Conservation (phyloP, 805 yeast genomes). For the Wickerhamiella kurtzmanii region DNA sequence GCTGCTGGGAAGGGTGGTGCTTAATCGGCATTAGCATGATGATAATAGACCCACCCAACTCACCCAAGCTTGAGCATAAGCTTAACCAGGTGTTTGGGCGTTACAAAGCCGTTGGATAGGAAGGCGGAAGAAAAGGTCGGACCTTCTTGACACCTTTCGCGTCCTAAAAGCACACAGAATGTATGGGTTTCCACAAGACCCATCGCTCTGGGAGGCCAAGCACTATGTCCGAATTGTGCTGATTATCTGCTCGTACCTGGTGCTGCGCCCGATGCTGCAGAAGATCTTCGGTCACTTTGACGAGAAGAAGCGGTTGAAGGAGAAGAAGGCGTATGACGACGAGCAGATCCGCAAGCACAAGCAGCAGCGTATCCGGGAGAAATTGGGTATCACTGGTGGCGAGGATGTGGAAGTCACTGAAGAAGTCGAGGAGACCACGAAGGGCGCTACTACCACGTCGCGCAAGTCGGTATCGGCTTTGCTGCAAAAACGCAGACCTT, state of each 20-base stretch:
- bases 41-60: not conserved
- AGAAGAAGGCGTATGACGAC: constrained; percentile 19
- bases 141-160: not conserved
- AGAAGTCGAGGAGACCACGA: not conserved
- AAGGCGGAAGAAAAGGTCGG: not conserved
- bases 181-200: constrained; percentile 24
- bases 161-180: too few species aligned
- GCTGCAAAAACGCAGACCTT: constrained; percentile 8
- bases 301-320: constrained; percentile 16
- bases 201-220: constrained; percentile 20
- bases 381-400: constrained; percentile 14
- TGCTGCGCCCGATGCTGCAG: constrained; percentile 23
- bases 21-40: too few species aligned
- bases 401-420: constrained; percentile 2
- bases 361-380: constrained; percentile 20
- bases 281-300: constrained; percentile 20
- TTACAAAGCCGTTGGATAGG: not conserved
- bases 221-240: constrained; percentile 23
- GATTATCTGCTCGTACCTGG: constrained; percentile 21
- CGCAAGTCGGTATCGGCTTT: constrained; percentile 7
- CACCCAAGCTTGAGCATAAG: not conserved
- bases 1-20: too few species aligned
- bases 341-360: constrained; percentile 17
- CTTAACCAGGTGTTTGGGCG: not conserved
- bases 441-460: constrained; percentile 1